Evolutionary conservation across 2,329 filamentous ascomycete species (phyloP), one percentile per base, ranked within the genome.

Genomic region (Scedosporium minutisporum): DNA sequence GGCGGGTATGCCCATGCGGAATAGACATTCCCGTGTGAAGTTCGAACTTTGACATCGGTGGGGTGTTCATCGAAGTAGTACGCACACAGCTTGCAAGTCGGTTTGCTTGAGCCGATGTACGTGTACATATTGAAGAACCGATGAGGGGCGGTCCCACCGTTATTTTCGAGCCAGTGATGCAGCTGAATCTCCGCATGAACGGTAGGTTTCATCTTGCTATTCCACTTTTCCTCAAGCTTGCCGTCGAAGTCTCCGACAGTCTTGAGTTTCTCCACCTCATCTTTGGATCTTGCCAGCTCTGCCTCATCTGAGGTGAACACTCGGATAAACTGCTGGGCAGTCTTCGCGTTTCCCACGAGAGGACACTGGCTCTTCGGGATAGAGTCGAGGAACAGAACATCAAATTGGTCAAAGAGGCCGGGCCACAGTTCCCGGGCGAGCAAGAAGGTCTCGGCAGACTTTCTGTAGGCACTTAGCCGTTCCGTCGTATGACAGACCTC

Each of bases 21-120:
- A 48, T 78, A 78, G 0, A 78, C 57, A 4, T 78, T 78, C 0
- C 68, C 64, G 53, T 77, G 75, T 0, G 70, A 66, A 2, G 67
- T 41, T 0, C 76, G 69, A 1, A 73, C 70, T 2, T 65, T 58
- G 2, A 76, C 68, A 0, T 67, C 63, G 2, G 67, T 63, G 0
- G 66, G 65, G 41, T 72, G 69, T 0, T 66, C 65, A 1, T 62
- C 59, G n/a, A 78, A 75, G 59, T 75, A 78, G 58, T 72, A 71
- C 3, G 67, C 48, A 27, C 76, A 78, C 1, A 78, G 69, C 0
- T 70, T 68, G 41, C 76, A 78, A 0, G 75, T 72, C 0, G 75
- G 75, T 65, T 78, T 78, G 66, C 75, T 76, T 29, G 67, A 69
- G 0, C 75, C 76, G n/a, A 78, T 75, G 61, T 77, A 78, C 14